Percentiles rank a stretch among this genome's conserved stretches.
These are phyloP conservation scores for Aspergillus fructus DNA, from an alignment of 2,329 filamentous ascomycete species.

Conservation along the genomic window DNA sequence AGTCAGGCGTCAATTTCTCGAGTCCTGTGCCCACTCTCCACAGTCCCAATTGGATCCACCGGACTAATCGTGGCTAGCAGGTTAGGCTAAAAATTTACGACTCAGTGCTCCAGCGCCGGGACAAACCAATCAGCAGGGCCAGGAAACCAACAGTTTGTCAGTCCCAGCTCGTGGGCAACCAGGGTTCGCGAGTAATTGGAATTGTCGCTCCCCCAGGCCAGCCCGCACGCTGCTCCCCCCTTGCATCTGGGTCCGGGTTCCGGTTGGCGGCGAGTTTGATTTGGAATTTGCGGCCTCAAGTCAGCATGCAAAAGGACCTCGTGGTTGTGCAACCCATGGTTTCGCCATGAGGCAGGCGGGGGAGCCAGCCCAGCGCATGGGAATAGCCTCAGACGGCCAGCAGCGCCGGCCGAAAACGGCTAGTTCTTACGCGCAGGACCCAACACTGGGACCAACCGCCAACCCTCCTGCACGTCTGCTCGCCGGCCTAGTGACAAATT, in stretches of 20 bases:
- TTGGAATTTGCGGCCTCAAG: neutral
- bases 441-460: neutral
- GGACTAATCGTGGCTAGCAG: neutral
- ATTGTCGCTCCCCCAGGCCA: neutral
- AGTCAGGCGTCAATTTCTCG: neutral
- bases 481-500: slow-evolving; percentile 1
- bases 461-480: neutral
- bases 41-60: neutral
- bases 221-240: neutral
- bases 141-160: neutral
- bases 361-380: too few relatives aligned
- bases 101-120: neutral
- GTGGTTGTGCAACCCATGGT: slow-evolving; percentile 1
- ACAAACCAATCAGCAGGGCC: neutral
- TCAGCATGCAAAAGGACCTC: neutral
- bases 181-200: neutral
- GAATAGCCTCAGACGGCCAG: neutral
- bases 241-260: neutral
- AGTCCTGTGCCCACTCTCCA: neutral
- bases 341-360: neutral
- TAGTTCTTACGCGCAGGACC: slow-evolving; percentile 3
- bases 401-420: neutral
- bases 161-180: neutral
- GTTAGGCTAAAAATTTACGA: neutral
- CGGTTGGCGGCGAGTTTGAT: neutral